Evolutionary conservation across 1,139 yeast genomes (phyloP).

Genomic region (Casaregolazyma lundiana): DNA sequence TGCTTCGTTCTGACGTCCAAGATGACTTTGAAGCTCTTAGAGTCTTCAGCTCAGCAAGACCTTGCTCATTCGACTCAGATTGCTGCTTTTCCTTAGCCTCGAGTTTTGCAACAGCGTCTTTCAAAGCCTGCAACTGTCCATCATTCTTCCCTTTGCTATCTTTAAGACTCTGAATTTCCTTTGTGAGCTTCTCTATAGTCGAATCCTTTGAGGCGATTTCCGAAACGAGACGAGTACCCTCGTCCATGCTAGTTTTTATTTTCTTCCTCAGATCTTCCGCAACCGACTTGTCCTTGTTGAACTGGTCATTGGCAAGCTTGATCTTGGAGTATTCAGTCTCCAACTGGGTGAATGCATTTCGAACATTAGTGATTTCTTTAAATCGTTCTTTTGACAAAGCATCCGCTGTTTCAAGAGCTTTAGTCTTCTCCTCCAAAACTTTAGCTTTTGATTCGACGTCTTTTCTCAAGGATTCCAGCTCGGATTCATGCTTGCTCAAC

Average conservation of each 20-base stretch:
- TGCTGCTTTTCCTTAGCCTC: conserved; percentile 39
- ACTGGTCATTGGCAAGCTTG: conserved; percentile 9
- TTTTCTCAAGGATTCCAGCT: conserved; percentile 53
- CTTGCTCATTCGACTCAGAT: conserved; percentile 41
- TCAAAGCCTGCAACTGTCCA: conserved; percentile 22
- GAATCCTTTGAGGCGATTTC: conserved; percentile 21
- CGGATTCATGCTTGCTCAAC: conserved; percentile 43
- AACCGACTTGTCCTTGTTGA: conserved; percentile 12
- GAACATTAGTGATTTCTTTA: conserved; percentile 19
- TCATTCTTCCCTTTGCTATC: conserved; percentile 24
- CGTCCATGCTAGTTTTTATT: conserved; percentile 14
- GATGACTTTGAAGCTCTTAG: conserved; percentile 24
- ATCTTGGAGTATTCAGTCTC: conserved; percentile 14
- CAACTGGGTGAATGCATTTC: conserved; percentile 16
- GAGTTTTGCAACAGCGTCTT: conserved; percentile 25
- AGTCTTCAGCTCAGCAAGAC: conserved; percentile 41
- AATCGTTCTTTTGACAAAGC: conserved; percentile 17
- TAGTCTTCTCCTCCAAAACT: conserved; percentile 14
- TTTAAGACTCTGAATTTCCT: conserved; percentile 20
- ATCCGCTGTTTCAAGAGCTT: conserved; percentile 5
- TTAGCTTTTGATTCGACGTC: conserved; percentile 67
- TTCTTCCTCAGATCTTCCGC: conserved; percentile 6
- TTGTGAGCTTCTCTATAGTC: conserved; percentile 16
- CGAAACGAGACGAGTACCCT: conserved; percentile 17
- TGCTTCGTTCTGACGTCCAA: conserved; percentile 25